Base-by-base conservation (phyloP, 2,329 filamentous ascomycete genomes). In the Phaeosphaeria sp. region DNA sequence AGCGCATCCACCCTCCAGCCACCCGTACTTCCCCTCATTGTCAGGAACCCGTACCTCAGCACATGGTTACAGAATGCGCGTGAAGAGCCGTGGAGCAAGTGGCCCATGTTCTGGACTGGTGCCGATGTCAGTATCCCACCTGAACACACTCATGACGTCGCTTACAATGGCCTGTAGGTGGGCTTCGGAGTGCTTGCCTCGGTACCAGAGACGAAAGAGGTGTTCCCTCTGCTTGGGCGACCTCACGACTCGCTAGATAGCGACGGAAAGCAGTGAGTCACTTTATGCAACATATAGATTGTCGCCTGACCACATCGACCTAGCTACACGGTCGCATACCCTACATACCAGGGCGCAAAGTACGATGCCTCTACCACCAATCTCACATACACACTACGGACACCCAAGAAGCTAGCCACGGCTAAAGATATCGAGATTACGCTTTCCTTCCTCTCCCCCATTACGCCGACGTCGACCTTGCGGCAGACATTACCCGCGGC, bases 21-120 rank as follows among this genome's bases (percentile, higher is more conserved):
- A 54, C 81, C 81, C 13, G 79, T 83, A 6, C 76, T 84, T 47
- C 82, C 82, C 15, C 75, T 83, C 61, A 78, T 82, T 56, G 82
- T 84, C 46, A 77, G 82, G 55, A 83, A 81, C 57, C 82, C 82
- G 17, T 84, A 84, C 65, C 71, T 83, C 54, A 83, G 80, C 55
- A 81, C 81, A 68, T 85, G 76, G 83, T 80, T 92, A 55, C 82
- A 83, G 48, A 84, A 85, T 75, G 90, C 91, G 42, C 84, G 92
- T 65, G 85, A 89, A 55, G 83, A 84, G 46, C 92, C 92, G 1
- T 96, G 92, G 92, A 84, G 87, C 53, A 85, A 87, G 78, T 96
- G 92, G 92, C 92, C 92, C 22, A 94, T 94, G 75, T 93, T 93
- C 75, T 93, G 89, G 83, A 91, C 89, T 6, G 90, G 90, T 33